A percentile compares a stretch with the other conserved stretches of the same genome.
Conservation (phyloP, 169 alveolate genomes). For the Plasmodium billcollinsi region DNA sequence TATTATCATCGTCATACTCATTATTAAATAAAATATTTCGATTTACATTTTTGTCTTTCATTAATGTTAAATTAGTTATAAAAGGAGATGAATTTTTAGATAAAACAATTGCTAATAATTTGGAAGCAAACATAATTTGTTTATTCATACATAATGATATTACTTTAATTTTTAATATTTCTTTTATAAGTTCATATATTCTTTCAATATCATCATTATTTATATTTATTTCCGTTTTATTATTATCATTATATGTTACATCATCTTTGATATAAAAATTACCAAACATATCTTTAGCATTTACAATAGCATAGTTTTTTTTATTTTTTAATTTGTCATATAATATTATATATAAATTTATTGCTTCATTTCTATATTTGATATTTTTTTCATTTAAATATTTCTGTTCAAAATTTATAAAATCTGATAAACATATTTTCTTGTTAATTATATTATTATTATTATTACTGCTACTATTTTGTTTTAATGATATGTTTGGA, state of each 20-base stretch:
- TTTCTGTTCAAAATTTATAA: conserved; percentile 33
- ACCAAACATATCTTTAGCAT: conserved; percentile 71
- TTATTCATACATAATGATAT: conserved; percentile 42
- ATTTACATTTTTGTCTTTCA: neutral
- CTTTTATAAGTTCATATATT: conserved; percentile 30
- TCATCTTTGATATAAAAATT: conserved; percentile 61
- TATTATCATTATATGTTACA: neutral
- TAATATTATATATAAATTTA: conserved; percentile 46
- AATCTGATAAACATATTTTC: conserved; percentile 37
- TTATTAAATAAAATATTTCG: neutral
- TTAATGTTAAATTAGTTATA: conserved; percentile 37
- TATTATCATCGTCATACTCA: neutral
- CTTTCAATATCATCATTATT: conserved; percentile 30
- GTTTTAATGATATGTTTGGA: conserved; percentile 22
- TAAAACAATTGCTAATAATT: conserved; percentile 48
- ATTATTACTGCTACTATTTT: conserved; percentile 1
- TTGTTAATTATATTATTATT: conserved; percentile 36
- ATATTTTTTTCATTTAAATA: conserved; percentile 59
- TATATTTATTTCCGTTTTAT: neutral
- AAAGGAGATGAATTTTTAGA: conserved; percentile 65
- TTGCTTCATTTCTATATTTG: conserved; percentile 66
- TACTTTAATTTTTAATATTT: conserved; percentile 57
- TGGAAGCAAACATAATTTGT: conserved; percentile 61
- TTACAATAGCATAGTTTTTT: conserved; percentile 39
- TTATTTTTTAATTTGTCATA: conserved; percentile 26